A percentile compares a stretch with the other conserved stretches of the same genome.
These are phyloP conservation scores for Teratosphaeria destructans DNA, from an alignment of 2,329 filamentous ascomycete species.

Conservation along the genomic window DNA sequence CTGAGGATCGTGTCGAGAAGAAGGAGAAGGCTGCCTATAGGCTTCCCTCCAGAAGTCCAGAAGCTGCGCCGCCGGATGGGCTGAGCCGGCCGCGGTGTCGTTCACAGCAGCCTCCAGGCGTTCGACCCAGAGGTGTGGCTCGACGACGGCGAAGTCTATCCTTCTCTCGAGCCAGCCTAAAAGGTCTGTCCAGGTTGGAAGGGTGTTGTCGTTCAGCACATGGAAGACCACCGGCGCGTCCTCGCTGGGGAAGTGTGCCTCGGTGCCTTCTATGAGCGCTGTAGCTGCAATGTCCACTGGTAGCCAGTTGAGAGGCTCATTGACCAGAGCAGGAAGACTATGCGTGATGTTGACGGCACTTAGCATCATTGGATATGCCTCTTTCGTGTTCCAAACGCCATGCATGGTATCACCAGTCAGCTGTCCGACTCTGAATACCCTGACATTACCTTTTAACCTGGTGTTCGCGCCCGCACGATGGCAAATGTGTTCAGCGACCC, in stretches of 20 bases:
- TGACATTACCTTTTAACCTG: slow-evolving; percentile 27
- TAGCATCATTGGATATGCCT: slow-evolving; percentile 42
- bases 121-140: slow-evolving; percentile 32
- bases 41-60: slow-evolving; percentile 41
- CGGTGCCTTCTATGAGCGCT: slow-evolving; percentile 29
- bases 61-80: slow-evolving; percentile 38
- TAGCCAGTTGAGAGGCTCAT: slow-evolving; percentile 35
- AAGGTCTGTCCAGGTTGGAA: slow-evolving; percentile 37
- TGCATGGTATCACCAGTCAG: slow-evolving; percentile 33
- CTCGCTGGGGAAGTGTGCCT: neutral
- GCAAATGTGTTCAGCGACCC: slow-evolving; percentile 49
- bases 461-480: slow-evolving; percentile 25
- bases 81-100: slow-evolving; percentile 8
- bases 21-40: slow-evolving; percentile 20
- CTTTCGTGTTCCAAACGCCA: slow-evolving; percentile 39
- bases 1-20: neutral
- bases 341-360: slow-evolving; percentile 29
- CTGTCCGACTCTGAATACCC: slow-evolving; percentile 39
- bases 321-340: slow-evolving; percentile 31
- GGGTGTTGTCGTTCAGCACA: slow-evolving; percentile 37
- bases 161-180: slow-evolving; percentile 34
- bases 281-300: slow-evolving; percentile 37
- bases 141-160: slow-evolving; percentile 32
- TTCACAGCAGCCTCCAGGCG: slow-evolving; percentile 12
- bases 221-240: slow-evolving; percentile 32